Evolutionary conservation across 768 basidiomycete genomes (phyloP), one percentile per base, ranked within the genome.

Genomic region (Nidula microcarpa): DNA sequence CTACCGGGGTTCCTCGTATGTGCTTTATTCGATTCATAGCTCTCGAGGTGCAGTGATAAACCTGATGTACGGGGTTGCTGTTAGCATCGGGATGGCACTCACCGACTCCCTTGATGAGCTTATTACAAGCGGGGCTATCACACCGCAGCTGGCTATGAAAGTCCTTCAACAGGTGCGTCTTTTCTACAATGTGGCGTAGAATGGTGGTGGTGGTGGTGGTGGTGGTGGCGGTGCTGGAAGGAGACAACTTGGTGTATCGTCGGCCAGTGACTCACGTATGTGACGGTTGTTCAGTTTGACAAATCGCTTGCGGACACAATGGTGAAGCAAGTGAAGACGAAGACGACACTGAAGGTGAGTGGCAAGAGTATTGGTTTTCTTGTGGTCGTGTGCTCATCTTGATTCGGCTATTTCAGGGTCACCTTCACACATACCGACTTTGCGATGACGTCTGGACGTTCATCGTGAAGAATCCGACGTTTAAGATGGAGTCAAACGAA

Each of bases 371-470:
- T 33, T 35, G 36, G 39, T 10, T 36, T 44, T 52, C 34, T 11
- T 41, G 37, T 11, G 10, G 32, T n/a, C 14, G 13, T 13, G 17
- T 35, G 18, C 23, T 49, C 3, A 10, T 13, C 9, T n/a, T 32
- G 13, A 30, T 33, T 16, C 8, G 13, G 7, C 41, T 2, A 8
- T 9, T 49, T 10, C 57, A 91, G 92, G 96, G 94, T 14, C 90
- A 95, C 66, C 72, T 98, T 51, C 83, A 89, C 59, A 98, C 94
- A 2, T 99, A 97, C 69, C 85, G 92, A 6, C 78, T 93, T 3
- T 93, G 91, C 68, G 94, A 96, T 72, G 94, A 95, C 65, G 96
- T 98, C 47, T 98, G 97, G 97, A 98, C 96, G 50, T 99, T 98
- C 70, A 91, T 96, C 57, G 90, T 98, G 49, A 91, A 94, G 69